Conservation (phyloP, 805 yeast species). For the Candida bentonensis region DNA sequence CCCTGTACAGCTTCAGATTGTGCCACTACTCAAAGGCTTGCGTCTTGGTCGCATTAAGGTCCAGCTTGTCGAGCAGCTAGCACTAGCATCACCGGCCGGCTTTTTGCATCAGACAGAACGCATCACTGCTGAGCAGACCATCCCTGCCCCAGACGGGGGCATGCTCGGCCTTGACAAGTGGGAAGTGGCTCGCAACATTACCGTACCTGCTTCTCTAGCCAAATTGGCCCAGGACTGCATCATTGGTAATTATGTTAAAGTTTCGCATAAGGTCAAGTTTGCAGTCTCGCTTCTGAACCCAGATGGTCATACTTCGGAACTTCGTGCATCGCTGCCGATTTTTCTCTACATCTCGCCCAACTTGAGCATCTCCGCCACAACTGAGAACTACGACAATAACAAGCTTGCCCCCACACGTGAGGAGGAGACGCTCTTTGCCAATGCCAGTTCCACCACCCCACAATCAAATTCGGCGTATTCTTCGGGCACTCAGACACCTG, state of each 20-base stretch:
- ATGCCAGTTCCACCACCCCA: slow-evolving; percentile 5
- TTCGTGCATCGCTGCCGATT: slow-evolving; percentile 81
- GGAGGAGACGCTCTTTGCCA: slow-evolving; percentile 10
- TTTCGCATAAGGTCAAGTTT: slow-evolving; percentile 79
- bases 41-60: slow-evolving; percentile 61
- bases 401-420: slow-evolving; percentile 45
- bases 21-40: slow-evolving; percentile 73
- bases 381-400: slow-evolving; percentile 10
- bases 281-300: slow-evolving; percentile 67
- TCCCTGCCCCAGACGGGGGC: slow-evolving; percentile 30
- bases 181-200: slow-evolving; percentile 51
- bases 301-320: slow-evolving; percentile 85
- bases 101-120: slow-evolving; percentile 52
- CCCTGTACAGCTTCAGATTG: slow-evolving; percentile 54
- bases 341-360: slow-evolving; percentile 68
- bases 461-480: slow-evolving; percentile 2
- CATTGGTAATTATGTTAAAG: slow-evolving; percentile 52
- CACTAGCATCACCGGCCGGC: slow-evolving; percentile 39
- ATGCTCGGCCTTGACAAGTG: slow-evolving; percentile 39
- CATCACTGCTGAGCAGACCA: slow-evolving; percentile 35
- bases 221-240: slow-evolving; percentile 81
- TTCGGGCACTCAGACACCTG: slow-evolving; percentile 3
- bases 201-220: slow-evolving; percentile 59
- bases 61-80: slow-evolving; percentile 51
- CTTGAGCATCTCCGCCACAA: slow-evolving; percentile 52